Evolutionary conservation across 2,329 filamentous ascomycete species (phyloP), one percentile per base, ranked within the genome.

Genomic region (Fusarium sp.): DNA sequence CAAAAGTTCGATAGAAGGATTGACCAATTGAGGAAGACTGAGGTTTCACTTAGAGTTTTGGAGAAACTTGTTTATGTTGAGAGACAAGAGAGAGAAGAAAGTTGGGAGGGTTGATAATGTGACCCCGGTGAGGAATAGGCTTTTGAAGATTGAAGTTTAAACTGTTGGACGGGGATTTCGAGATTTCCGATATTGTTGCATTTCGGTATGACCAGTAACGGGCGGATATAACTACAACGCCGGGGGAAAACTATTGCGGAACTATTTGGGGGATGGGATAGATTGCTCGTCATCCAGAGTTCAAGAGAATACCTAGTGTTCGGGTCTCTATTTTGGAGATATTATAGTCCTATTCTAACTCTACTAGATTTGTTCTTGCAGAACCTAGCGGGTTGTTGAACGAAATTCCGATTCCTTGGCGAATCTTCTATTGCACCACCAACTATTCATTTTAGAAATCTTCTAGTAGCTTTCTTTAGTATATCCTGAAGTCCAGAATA

Each of bases 1-100:
- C 45, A 58, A 58, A 54, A 54, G 45, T 58, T 53, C 55, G 20
- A 40, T 32, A 18, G 11, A 13, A 15, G 15, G 8, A 41, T 40
- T 41, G 48, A 7, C 32, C 48, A 52, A 52, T 37, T 38, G 23
- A 35, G 20, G 12, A 7, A 7, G 1, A 2, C 10, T 20, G 20
- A 37, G 49, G 17, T 5, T n/a, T 38, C 23, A 13, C 32, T 26
- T 33, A 20, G 46, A 18, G 14, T 49, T 20, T 14, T 13, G 18
- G 3, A 12, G 18, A 27, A 46, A 13, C 20, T 48, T 32, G n/a
- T 48, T 48, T 10, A 23, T 23, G 23, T 23, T 4, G 23, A 23
- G 23, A 23, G 23, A 23, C 23, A 23, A 23, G 23, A 23, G 23
- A 23, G 23, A 23, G 23, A 23, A 23, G 23, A 4, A 23, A 23